Percentiles rank a stretch among this genome's conserved stretches.
Conservation (phyloP, 257 asterid genomes). For the Salvia miltiorrhiza region DNA sequence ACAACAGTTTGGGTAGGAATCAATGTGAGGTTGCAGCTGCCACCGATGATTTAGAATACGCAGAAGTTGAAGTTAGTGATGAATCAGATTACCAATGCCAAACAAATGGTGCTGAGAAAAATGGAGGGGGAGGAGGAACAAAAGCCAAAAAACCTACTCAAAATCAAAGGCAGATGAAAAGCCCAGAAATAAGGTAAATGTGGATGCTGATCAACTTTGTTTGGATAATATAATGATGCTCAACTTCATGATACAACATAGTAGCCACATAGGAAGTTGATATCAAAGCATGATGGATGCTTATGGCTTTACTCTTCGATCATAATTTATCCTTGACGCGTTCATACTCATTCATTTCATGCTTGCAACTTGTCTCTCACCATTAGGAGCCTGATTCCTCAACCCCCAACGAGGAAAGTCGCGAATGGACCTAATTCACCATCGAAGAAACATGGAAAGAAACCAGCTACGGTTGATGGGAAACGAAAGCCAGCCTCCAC, state of each 20-base stretch:
- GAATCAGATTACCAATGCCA: constrained; percentile 53
- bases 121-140: constrained; percentile 31
- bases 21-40: not conserved
- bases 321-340: no score
- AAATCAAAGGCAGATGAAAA: constrained; percentile 40
- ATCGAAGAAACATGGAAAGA: constrained; percentile 39
- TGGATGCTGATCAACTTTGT: not conserved
- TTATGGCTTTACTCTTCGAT: not conserved
- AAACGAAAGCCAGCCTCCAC: constrained; percentile 40
- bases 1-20: no score
- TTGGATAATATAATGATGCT: not conserved
- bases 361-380: not conserved
- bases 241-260: no score
- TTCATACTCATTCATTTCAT: not conserved
- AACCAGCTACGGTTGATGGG: constrained; percentile 36
- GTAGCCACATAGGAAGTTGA: not conserved
- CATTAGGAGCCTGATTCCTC: constrained; percentile 60
- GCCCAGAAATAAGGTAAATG: constrained; percentile 50
- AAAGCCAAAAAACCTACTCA: constrained; percentile 53
- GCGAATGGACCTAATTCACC: constrained; percentile 40
- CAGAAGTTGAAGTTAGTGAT: constrained; percentile 55
- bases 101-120: constrained; percentile 33
- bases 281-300: not conserved
- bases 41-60: constrained; percentile 42
- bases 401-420: constrained; percentile 48